Base-by-base conservation (phyloP, 2,329 filamentous ascomycete genomes). In the Hymenoscyphus occultus region DNA sequence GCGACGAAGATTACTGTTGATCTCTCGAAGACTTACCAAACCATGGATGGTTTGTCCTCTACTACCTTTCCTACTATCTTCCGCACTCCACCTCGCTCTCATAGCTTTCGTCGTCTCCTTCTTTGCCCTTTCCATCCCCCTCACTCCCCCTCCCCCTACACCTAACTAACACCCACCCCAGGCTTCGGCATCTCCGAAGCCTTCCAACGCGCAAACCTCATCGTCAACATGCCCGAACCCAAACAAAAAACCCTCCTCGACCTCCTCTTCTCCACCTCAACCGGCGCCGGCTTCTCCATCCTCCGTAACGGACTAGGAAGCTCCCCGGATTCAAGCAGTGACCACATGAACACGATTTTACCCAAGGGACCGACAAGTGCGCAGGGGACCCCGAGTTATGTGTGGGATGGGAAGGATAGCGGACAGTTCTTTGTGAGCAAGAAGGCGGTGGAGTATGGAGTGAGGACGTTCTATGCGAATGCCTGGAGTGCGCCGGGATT, bases 351-450 rank as follows among this genome's bases (percentile, higher is more conserved):
- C 62, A 79, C 77, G 6, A 81, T 84, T 66, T 73, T 79, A 54
- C 81, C 81, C 1, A 78, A 72, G 45, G 79, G 73, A 62, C 80
- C 81, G 0, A 81, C 81, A 1, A 75, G 75, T 2, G 78, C 81
- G 1, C 74, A 67, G 1, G 77, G 74, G 3, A 73, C 73, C 19
- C 80, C 81, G 0, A 71, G 76, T 12, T 84, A 83, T 63, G 71
- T 74, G 12, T 83, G 45, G 77, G 80, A 83, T 65, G 74, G 74
- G 9, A 78, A 81, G 60, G 80, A 84, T 63, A 73, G 75, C 13
- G 80, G 81, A 6, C 84, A 86, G 74, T 73, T 86, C 14, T 84
- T 78, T 74, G 76, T 86, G 48, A 79, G 80, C 7, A 77, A 85
- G 72, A 76, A 83, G 71, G 83, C 83, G 13, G 39, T 59, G 22